A percentile compares a stretch with the other conserved stretches of the same genome.
Conservation (phyloP, 495 filamentous ascomycete genomes). For the Daldinia loculata region DNA sequence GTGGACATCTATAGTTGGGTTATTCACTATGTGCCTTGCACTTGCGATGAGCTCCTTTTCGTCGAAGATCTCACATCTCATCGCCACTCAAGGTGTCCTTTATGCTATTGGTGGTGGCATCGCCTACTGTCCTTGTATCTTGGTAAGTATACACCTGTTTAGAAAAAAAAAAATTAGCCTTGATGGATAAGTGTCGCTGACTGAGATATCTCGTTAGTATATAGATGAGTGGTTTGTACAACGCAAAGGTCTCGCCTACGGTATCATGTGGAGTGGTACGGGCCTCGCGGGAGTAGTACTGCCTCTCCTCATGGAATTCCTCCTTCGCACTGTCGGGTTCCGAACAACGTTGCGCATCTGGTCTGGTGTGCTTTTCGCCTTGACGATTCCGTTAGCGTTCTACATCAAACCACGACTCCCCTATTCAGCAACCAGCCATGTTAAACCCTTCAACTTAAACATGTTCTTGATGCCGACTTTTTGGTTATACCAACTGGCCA, state of each 20-base stretch:
- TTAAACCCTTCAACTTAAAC: conserved; percentile 51
- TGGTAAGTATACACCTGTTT: conserved; percentile 24
- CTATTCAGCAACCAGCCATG: conserved; percentile 49
- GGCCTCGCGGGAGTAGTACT: conserved; percentile 52
- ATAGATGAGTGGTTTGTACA: conserved; percentile 63
- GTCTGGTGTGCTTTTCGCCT: conserved; percentile 54
- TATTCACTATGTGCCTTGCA: conserved; percentile 43
- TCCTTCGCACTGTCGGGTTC: conserved; percentile 58
- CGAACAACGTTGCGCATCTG: conserved; percentile 59
- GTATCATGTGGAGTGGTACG: conserved; percentile 61
- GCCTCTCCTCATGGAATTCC: conserved; percentile 56
- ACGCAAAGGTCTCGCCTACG: conserved; percentile 60
- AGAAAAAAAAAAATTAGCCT: not conserved
- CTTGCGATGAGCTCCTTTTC: conserved; percentile 53
- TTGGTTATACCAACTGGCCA: conserved; percentile 59
- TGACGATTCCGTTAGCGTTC: conserved; percentile 60
- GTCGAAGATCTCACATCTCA: conserved; percentile 45
- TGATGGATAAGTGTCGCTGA: conserved; percentile 8
- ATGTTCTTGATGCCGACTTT: conserved; percentile 58
- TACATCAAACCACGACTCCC: conserved; percentile 65
- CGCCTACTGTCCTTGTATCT: conserved; percentile 54
- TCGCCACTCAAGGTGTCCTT: conserved; percentile 57
- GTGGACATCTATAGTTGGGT: conserved; percentile 45
- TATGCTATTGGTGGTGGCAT: conserved; percentile 55
- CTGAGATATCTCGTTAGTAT: conserved; percentile 34